Conservation (phyloP, 495 filamentous ascomycete species). For the Aspergillus olivimuriae region DNA sequence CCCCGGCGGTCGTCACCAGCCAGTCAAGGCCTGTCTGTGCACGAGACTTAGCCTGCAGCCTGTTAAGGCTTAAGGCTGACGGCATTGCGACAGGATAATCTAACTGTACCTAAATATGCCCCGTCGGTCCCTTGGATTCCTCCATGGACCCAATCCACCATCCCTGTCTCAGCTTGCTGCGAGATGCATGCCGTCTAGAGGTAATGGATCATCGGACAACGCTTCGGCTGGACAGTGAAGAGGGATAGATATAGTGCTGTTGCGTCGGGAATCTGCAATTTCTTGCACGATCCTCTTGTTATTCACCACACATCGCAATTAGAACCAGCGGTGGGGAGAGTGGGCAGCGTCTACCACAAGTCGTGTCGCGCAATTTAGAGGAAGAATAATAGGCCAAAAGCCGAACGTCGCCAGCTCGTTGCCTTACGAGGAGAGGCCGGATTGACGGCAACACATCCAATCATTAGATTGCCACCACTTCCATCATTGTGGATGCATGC, state of each 20-base stretch:
- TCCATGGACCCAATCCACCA: too few relatives aligned
- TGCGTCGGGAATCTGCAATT: too few relatives aligned
- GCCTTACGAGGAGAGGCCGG: constrained; percentile 3
- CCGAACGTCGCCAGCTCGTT: background rate
- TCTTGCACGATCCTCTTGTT: too few relatives aligned
- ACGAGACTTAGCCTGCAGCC: constrained; percentile 29
- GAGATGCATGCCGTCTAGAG: too few relatives aligned
- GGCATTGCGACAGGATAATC: constrained; percentile 11
- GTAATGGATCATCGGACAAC: too few relatives aligned
- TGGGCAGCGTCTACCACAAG: too few relatives aligned
- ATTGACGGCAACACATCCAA: constrained; percentile 1
- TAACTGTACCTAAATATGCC: constrained; percentile 9
- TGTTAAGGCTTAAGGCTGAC: constrained; percentile 37
- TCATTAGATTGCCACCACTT: constrained; percentile 15
- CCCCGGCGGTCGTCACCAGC: background rate
- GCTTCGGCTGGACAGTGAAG: too few relatives aligned
- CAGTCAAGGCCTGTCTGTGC: constrained; percentile 6
- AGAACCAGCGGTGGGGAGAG: too few relatives aligned
- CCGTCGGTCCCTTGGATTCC: too few relatives aligned
- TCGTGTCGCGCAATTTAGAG: too few relatives aligned
- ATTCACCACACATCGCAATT: too few relatives aligned
- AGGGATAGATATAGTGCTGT: too few relatives aligned
- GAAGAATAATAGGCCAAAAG: background rate
- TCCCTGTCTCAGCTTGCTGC: background rate
- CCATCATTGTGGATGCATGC: constrained; percentile 10